phyloP scores from a whole-genome alignment of 1,284 basidiomycete genomes.

The Leccinum pachyderme region DNA sequence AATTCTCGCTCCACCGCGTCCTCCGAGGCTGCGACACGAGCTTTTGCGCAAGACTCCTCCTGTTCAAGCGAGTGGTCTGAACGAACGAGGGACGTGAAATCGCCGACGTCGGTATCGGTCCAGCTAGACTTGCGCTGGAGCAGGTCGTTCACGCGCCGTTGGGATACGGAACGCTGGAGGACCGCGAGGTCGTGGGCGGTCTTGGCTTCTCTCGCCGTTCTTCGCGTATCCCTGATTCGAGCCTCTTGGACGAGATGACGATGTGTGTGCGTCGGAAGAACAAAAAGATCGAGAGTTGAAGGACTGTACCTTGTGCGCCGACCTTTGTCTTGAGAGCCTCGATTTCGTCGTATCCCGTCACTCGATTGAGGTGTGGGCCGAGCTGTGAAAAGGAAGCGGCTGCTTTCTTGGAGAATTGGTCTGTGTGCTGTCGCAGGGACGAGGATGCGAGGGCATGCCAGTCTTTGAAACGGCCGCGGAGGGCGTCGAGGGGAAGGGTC shows the following conservation, averaged over 20 bases:
- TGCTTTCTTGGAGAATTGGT: constrained; percentile 55
- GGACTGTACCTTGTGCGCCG: constrained; percentile 70
- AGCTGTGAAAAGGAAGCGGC: constrained; percentile 66
- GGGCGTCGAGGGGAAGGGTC: constrained; percentile 16
- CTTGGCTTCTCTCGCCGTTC: constrained; percentile 68
- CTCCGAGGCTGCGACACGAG: constrained; percentile 64
- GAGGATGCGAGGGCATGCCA: constrained; percentile 51
- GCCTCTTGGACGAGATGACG: constrained; percentile 47
- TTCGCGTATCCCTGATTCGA: constrained; percentile 57
- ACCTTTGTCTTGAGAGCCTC: constrained; percentile 79
- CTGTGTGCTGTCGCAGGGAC: constrained; percentile 50
- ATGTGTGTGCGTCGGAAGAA: not conserved
- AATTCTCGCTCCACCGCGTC: constrained; percentile 82
- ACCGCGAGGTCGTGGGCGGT: constrained; percentile 73
- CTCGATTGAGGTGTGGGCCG: constrained; percentile 76
- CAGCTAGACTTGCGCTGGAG: constrained; percentile 87
- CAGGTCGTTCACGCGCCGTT: constrained; percentile 88
- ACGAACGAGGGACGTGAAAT: constrained; percentile 84
- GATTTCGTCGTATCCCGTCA: constrained; percentile 90
- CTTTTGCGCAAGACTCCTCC: constrained; percentile 69
- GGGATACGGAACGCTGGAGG: constrained; percentile 70
- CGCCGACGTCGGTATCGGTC: constrained; percentile 77
- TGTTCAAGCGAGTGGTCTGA: constrained; percentile 84
- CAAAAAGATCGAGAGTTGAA: not conserved
- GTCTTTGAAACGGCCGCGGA: constrained; percentile 45